Percentiles rank a stretch among this genome's conserved stretches.
These are phyloP conservation scores for Chytriomyces confervae DNA, from an alignment of 192 early-diverging fungal genomes.

Conservation along the genomic window DNA sequence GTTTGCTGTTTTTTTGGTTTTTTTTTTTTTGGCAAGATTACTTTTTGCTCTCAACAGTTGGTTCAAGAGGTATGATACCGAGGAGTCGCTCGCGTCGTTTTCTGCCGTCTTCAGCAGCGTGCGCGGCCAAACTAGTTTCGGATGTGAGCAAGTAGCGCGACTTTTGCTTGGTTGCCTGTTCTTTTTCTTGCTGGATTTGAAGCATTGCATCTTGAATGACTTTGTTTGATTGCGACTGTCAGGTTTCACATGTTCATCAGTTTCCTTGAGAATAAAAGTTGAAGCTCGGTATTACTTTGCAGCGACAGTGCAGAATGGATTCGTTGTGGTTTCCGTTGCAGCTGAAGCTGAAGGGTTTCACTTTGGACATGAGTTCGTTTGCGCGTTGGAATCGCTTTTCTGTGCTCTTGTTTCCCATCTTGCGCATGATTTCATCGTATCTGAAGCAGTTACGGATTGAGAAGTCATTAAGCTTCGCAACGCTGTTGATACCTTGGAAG, in stretches of 20 bases:
- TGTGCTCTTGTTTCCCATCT: slow-evolving; percentile 34
- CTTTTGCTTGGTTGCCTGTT: slow-evolving; percentile 4
- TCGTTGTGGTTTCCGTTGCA: slow-evolving; percentile 11
- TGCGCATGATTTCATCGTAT: slow-evolving; percentile 38
- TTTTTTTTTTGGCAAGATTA: neutral
- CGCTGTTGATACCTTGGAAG: neutral
- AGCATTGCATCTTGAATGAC: slow-evolving; percentile 28
- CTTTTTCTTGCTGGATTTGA: slow-evolving; percentile 5
- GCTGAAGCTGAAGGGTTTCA: slow-evolving; percentile 38
- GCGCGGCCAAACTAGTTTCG: slow-evolving; percentile 21
- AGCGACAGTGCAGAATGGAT: slow-evolving; percentile 16
- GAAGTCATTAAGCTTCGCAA: neutral
- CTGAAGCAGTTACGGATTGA: neutral
- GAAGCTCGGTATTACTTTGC: slow-evolving; percentile 14
- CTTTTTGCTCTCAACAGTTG: rapidly evolving
- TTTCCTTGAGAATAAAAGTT: neutral
- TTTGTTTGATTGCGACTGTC: slow-evolving; percentile 34
- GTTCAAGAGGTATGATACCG: slow-evolving; percentile 7
- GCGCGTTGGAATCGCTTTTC: slow-evolving; percentile 5
- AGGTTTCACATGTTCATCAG: neutral
- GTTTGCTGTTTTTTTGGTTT: slow-evolving; percentile 1
- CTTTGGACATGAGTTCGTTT: slow-evolving; percentile 21
- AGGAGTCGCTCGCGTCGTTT: slow-evolving; percentile 4
- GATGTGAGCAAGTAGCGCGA: neutral
- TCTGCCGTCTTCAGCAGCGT: slow-evolving; percentile 33